phyloP scores from a whole-genome alignment of 2,329 filamentous ascomycete species.

The Ceratocystis eucalypticola region DNA sequence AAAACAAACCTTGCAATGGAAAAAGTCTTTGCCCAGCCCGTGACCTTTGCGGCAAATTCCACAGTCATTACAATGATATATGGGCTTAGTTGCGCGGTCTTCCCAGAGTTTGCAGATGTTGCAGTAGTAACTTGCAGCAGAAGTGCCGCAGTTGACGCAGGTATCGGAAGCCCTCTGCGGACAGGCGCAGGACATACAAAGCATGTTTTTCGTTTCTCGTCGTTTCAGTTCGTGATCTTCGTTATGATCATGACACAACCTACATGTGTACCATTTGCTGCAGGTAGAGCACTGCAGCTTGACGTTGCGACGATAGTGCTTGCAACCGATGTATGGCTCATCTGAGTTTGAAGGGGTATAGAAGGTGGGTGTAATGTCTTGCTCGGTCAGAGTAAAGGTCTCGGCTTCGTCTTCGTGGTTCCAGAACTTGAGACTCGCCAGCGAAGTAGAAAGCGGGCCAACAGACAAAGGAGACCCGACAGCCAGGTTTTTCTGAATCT shows the following conservation, averaged over 20 bases:
- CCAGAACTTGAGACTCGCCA: conserved; percentile 48
- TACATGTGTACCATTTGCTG: conserved; percentile 84
- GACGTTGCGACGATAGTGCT: conserved; percentile 90
- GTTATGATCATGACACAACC: conserved; percentile 77
- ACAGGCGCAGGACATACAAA: conserved; percentile 88
- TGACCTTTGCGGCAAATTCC: conserved; percentile 86
- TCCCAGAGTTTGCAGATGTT: conserved; percentile 94
- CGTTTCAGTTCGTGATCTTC: conserved; percentile 71
- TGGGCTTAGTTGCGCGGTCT: conserved; percentile 75
- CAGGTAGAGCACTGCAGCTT: conserved; percentile 90
- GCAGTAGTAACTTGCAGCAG: conserved; percentile 83
- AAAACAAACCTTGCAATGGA: conserved; percentile 76
- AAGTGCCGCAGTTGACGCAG: conserved; percentile 63
- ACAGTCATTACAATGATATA: conserved; percentile 93
- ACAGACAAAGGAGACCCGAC: conserved; percentile 20
- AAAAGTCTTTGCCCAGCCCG: conserved; percentile 90
- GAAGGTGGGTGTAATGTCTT: conserved; percentile 50
- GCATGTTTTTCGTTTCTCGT: conserved; percentile 81
- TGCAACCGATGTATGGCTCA: conserved; percentile 51
- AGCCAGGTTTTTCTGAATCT: conserved; percentile 22
- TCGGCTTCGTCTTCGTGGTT: conserved; percentile 31
- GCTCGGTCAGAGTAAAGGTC: conserved; percentile 39
- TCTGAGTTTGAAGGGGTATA: conserved; percentile 43
- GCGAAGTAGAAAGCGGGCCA: conserved; percentile 24
- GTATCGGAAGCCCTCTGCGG: conserved; percentile 69